A percentile compares a stretch with the other conserved stretches of the same genome.
Conservation (phyloP, 2,329 filamentous ascomycete species). For the Paraphoma chrysanthemicola region DNA sequence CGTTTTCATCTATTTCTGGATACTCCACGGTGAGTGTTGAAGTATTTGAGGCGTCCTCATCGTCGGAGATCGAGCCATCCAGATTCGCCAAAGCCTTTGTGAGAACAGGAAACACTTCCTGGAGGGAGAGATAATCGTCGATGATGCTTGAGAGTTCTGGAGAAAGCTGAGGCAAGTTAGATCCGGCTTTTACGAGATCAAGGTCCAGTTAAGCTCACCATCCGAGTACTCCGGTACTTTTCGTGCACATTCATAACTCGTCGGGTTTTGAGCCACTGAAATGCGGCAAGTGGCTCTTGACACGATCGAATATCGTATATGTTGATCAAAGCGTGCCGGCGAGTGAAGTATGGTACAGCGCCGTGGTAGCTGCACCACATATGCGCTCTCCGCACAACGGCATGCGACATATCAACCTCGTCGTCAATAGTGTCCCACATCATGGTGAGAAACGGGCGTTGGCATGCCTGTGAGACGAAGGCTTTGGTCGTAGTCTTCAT, state of each 20-base stretch:
- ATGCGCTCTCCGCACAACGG: constrained; percentile 43
- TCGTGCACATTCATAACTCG: constrained; percentile 48
- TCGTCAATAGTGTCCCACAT: constrained; percentile 50
- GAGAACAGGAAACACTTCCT: constrained; percentile 36
- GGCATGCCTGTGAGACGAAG: constrained; percentile 46
- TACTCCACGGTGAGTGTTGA: constrained; percentile 43
- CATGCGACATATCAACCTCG: constrained; percentile 41
- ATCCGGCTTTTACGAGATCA: neutral
- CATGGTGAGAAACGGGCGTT: constrained; percentile 45
- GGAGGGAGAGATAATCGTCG: constrained; percentile 39
- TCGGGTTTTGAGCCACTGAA: constrained; percentile 47
- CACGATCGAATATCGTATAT: constrained; percentile 30
- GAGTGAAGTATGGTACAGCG: constrained; percentile 37
- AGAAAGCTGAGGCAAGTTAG: constrained; percentile 27
- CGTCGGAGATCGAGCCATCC: constrained; percentile 28
- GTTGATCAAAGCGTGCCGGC: constrained; percentile 32
- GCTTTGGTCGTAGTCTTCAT: constrained; percentile 48
- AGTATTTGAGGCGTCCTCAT: constrained; percentile 33
- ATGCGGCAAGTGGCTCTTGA: constrained; percentile 45
- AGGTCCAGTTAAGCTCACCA: constrained; percentile 22
- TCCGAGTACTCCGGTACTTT: constrained; percentile 36
- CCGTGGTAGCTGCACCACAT: constrained; percentile 49
- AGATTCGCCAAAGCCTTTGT: constrained; percentile 31
- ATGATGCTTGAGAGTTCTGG: constrained; percentile 38
- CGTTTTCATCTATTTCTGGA: constrained; percentile 42